Conservation (phyloP, 148 eudicot genomes). For the Rheum nobile region DNA sequence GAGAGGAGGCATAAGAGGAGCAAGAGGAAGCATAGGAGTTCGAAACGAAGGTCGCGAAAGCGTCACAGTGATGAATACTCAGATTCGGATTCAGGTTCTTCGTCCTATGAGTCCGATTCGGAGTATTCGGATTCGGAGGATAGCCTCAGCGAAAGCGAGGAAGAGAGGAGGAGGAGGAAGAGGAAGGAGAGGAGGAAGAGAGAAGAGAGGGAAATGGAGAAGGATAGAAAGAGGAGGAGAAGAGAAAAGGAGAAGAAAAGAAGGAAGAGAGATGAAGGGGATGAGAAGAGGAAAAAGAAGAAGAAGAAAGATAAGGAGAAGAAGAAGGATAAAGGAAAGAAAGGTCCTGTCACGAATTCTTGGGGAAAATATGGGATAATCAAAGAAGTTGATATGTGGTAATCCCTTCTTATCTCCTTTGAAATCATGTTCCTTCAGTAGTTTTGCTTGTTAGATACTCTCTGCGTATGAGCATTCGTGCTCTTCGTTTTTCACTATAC, state of each 20-base stretch:
- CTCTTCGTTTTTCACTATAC: not conserved
- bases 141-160: constrained; percentile 26
- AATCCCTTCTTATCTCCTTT: constrained; percentile 9
- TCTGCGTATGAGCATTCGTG: not conserved
- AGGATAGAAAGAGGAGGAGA: constrained; percentile 18
- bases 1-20: constrained; percentile 16
- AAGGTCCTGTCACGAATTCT: constrained; percentile 61
- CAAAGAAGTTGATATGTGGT: constrained; percentile 95
- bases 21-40: constrained; percentile 13
- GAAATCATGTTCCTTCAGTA: not conserved
- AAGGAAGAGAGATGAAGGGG: constrained; percentile 16
- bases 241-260: constrained; percentile 18
- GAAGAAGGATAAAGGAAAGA: constrained; percentile 48
- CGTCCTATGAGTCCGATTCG: constrained; percentile 18
- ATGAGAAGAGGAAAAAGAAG: constrained; percentile 16
- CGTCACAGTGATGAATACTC: constrained; percentile 26
- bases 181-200: constrained; percentile 10
- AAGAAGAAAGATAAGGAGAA: constrained; percentile 35
- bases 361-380: constrained; percentile 93
- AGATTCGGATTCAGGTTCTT: constrained; percentile 28
- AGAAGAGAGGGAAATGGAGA: constrained; percentile 15
- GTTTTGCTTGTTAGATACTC: not conserved
- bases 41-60: constrained; percentile 27
- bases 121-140: constrained; percentile 29
- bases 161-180: constrained; percentile 19